These are phyloP conservation scores for Trypanosoma cruzi DNA, from an alignment of 208 protist species.

Conservation along the genomic window DNA sequence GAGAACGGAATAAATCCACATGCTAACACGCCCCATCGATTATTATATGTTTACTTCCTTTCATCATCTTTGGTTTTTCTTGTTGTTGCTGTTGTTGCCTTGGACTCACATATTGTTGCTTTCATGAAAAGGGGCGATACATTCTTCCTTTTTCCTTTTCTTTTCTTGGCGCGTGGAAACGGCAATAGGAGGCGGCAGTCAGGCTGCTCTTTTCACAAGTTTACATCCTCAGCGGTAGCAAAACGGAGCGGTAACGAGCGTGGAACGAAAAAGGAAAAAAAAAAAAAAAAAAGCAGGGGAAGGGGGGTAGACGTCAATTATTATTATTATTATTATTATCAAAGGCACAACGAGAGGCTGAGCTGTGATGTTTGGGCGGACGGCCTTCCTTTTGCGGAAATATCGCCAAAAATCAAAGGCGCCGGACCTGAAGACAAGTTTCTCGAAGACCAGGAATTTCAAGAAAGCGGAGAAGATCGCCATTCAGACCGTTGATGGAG, in stretches of 20 bases:
- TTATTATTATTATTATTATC: background rate
- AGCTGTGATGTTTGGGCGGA: slow-evolving; percentile 47
- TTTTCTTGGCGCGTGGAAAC: background rate
- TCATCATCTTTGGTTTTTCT: background rate
- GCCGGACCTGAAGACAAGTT: slow-evolving; percentile 75
- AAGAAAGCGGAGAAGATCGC: slow-evolving; percentile 78
- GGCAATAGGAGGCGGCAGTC: background rate
- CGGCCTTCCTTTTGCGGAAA: slow-evolving; percentile 37
- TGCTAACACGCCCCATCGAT: slow-evolving; percentile 2
- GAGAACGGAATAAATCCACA: background rate
- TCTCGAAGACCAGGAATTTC: slow-evolving; percentile 81
- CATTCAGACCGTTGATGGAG: slow-evolving; percentile 77
- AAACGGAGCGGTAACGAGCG: background rate
- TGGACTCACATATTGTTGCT: no score
- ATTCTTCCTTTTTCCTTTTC: slow-evolving; percentile 17
- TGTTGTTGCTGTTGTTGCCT: no score
- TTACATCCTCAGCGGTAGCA: background rate
- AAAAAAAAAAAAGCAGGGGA: background rate
- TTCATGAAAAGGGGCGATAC: no score
- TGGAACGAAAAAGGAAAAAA: background rate
- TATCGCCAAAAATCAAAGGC: slow-evolving; percentile 65
- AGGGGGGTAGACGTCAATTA: no score
- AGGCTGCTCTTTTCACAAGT: background rate
- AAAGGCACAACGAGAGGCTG: background rate
- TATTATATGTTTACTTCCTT: slow-evolving; percentile 5